Evolutionary conservation across 2,329 filamentous ascomycete species (phyloP), one percentile per base, ranked within the genome.

Genomic region (Aspergillus arachidicola): DNA sequence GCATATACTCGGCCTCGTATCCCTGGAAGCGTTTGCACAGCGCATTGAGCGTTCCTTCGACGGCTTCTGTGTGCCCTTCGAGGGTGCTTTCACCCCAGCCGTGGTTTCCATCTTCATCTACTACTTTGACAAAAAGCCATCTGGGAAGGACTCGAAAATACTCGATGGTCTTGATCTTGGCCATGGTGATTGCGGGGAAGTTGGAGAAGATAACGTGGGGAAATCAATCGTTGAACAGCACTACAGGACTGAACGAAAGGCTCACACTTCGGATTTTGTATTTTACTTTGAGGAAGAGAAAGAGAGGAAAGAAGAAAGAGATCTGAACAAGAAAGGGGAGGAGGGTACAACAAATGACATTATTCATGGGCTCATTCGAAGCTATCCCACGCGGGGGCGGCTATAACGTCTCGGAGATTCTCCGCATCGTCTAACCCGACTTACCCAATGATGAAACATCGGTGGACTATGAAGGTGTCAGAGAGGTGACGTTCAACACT

Each of bases 101-200:
- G 57, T 83, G 79, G 38, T 86, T 82, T 4, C 86, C 89, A 1
- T 83, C 82, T 38, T 88, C 86, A 71, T 93, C 90, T 1, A 85
- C 88, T 66, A 93, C 85, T 75, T 93, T 93, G 68, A 93, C 90
- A 67, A 93, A 92, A 1, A 93, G 82, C 90, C 90, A 93, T 46
- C 91, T 83, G 16, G 91, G 91, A 53, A 89, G 88, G 10, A 93
- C 87, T 21, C 90, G 85, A 73, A 92, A 93, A 72, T 92, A 91
- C 69, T 92, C 89, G 50, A 93, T 87, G 30, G 72, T 82, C 64
- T 84, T 82, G 71, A 91, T 91, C 66, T 86, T 88, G 1, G 82
- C 83, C 88, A 90, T 90, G 26, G 14, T 63, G 62, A 43, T n/a
- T 51, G 48, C 51, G 53, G 43, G 21, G 43, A 38, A 41, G 11